Base-by-base conservation (phyloP, 306 rosid species). In the Carpinus viminea region DNA sequence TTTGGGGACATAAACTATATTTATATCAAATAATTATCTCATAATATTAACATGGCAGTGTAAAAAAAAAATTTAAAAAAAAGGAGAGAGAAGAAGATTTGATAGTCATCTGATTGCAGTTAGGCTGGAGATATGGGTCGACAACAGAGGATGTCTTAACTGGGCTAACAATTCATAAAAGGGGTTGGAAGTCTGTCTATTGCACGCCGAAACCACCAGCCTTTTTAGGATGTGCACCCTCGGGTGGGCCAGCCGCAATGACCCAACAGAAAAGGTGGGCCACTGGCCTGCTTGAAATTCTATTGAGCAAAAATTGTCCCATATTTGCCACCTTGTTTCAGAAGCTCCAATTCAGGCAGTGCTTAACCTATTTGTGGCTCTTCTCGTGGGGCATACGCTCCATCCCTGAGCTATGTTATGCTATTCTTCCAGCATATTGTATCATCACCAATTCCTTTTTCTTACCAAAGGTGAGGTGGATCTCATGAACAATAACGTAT, bases 231-330 rank as follows among this genome's bases (percentile, higher is more conserved):
- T 81, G 87, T 70, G 91, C 89, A 4, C 97, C 96, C 3, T 8
- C 31, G 0, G 86, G 89, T 2, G 88, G 83, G 10, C 94, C 94
- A 20, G 13, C 43, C 8, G 9, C 87, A 4, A 57, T 88, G 83
- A 61, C 73, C 41, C 96, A 94, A 84, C 85, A 77, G 2, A 94
- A 90, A 77, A 90, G 97, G 77, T 91, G 91, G 94, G 86, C 82
- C 47, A 82, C 85, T 1, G 94, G 94, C 10, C 45, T 87, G 17
- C 79, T 92, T 61, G 96, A 90, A 83, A 72, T 86, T 31, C 53
- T 92, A 36, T 31, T 88, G 15, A 80, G 87, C 78, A 83, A 50
- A 11, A 76, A 87, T 7, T 80, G 75, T 45, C 94, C 93, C 65
- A 45, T 94, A 36, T 7, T 85, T 75, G 68, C 68, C 4, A 69